Evolutionary conservation across 768 basidiomycete genomes (phyloP), one percentile per base, ranked within the genome.

Genomic region (Naganishia friedmannii): DNA sequence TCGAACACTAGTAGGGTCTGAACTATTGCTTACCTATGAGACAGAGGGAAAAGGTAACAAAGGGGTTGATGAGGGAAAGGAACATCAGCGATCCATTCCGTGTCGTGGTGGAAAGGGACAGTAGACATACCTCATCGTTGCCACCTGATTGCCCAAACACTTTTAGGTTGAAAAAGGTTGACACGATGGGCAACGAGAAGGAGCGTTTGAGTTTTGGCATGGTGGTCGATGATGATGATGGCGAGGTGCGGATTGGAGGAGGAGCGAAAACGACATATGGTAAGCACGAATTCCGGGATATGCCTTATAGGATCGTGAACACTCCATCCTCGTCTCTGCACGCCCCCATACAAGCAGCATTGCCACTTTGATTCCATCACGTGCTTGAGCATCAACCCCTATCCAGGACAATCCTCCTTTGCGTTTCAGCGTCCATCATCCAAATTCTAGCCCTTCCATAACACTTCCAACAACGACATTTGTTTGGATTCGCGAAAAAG

Each of bases 161-260:
- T 79, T 80, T 79, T 21, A 77, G 73, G 73, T 75, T 54, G 76
- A 77, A 53, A 76, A 71, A 65, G 70, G 76, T 66, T 79, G 75
- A 42, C 74, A 74, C 54, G 78, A 81, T 73, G 74, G 80, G 80
- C 32, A 81, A 69, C 9, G 78, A 79, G 68, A 73, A 78, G 9
- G 78, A 78, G 34, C 78, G 80, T 51, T 73, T 73, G 68, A 81
- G 74, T 4, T 79, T 77, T 45, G 80, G 76, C 80, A 79, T 79
- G 12, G 66, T 60, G 57, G 55, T 21, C 53, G 48, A 15, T 42
- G 15, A 8, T 28, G 17, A 34, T 46, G 71, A 39, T 32, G 56
- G 46, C n/a, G 67, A 48, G 7, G 46, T 46, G n/a, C 28, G 51
- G 66, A 57, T 65, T 13, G 31, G 54, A 34, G 60, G 29, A 17